These are phyloP conservation scores for Rhodomyrtus psidioides DNA, from an alignment of 441 rosid species.

Conservation along the genomic window DNA sequence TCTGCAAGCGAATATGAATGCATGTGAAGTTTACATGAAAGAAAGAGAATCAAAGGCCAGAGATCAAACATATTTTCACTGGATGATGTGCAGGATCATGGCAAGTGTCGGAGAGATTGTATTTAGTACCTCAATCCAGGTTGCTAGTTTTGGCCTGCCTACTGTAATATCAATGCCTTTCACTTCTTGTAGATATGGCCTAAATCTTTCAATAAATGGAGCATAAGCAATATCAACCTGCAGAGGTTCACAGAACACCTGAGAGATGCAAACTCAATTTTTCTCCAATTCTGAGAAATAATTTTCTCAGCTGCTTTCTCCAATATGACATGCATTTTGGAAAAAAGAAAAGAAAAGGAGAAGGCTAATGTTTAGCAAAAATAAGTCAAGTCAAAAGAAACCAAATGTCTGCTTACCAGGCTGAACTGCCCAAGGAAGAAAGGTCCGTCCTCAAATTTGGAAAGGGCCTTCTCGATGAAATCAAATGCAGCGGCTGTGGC, in stretches of 20 bases:
- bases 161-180: slow-evolving; percentile 44
- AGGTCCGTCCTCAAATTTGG: slow-evolving; percentile 56
- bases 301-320: not conserved
- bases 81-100: not conserved
- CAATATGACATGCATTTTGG: not conserved
- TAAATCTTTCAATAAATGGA: slow-evolving; percentile 66
- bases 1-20: not conserved
- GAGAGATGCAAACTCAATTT: not conserved
- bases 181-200: slow-evolving; percentile 37
- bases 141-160: slow-evolving; percentile 58
- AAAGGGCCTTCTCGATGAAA: slow-evolving; percentile 51
- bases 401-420: slow-evolving; percentile 27
- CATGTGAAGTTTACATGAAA: not conserved
- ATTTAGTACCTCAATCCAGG: slow-evolving; percentile 65
- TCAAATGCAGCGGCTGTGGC: slow-evolving; percentile 55
- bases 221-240: slow-evolving; percentile 72
- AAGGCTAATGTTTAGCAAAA: not conserved
- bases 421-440: slow-evolving; percentile 73
- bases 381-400: not conserved
- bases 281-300: not conserved
- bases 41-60: not conserved
- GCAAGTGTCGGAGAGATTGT: not conserved
- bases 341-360: not conserved
- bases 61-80: not conserved
- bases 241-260: not conserved